These are phyloP conservation scores for Uronychia binucleata DNA, from an alignment of 73 alveolate species.

Conservation along the genomic window DNA sequence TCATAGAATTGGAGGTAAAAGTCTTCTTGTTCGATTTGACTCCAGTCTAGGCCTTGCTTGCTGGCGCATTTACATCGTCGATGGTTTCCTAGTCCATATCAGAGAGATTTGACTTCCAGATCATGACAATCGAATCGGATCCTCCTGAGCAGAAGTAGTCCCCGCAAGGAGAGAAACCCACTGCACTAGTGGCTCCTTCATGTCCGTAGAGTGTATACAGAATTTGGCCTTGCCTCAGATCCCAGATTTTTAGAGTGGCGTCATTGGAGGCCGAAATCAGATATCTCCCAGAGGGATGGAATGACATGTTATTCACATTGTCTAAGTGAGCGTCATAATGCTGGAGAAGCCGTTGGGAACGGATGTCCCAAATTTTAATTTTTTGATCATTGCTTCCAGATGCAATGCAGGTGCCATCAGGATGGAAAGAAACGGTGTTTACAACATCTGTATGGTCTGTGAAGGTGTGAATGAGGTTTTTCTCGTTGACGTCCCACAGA, in stretches of 20 bases:
- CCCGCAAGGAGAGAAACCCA: conserved; percentile 94
- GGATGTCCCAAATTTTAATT: conserved; percentile 84
- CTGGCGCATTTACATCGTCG: background rate
- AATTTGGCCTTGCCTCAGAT: conserved; percentile 95
- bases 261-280: conserved; percentile 95
- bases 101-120: conserved; percentile 86
- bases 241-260: conserved; percentile 98
- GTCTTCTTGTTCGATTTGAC: background rate
- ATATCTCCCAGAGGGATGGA: conserved; percentile 98
- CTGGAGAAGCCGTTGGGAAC: conserved; percentile 81
- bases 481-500: conserved; percentile 89
- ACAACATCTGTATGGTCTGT: conserved; percentile 77
- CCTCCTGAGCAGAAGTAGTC: conserved; percentile 98
- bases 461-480: conserved; percentile 69
- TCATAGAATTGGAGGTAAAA: too few relatives aligned
- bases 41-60: background rate
- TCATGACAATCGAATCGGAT: conserved; percentile 88
- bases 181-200: conserved; percentile 91
- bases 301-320: conserved; percentile 81
- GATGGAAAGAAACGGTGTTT: conserved; percentile 79
- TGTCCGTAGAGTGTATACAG: conserved; percentile 98
- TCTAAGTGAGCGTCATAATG: conserved; percentile 98
- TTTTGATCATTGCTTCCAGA: conserved; percentile 79
- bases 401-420: conserved; percentile 93
- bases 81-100: background rate